Evolutionary conservation across 345 rosid genomes (phyloP), one percentile per base, ranked within the genome.

Genomic region (Bruguiera gymnorhiza): DNA sequence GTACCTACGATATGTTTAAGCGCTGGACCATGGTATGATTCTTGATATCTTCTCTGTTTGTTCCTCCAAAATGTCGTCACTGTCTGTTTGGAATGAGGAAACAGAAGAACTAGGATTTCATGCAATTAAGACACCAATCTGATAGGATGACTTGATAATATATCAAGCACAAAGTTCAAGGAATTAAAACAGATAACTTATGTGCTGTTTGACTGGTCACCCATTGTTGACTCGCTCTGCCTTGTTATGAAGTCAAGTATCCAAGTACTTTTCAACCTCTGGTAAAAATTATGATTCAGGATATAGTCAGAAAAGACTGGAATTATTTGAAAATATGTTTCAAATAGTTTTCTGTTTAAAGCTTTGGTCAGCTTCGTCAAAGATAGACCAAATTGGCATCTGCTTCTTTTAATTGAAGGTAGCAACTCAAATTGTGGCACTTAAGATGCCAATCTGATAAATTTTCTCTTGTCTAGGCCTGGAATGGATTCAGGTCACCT

Each of bases 1-100:
- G 98, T 80, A 92, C 90, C 7, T 92, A 88, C 48, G 98, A 95
- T 63, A 87, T 93, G 59, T 95, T 88, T 75, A 95, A 88, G 82
- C 87, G 96, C 37, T 92, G 97, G 99, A 63, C 86, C 62, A 79
- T 86, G 97, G 99, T 90, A 84, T 62, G 80, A 31, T 23, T 75
- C 48, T 50, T 66, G 5, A n/a, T 67, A 62, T 53, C 57, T n/a
- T 18, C 70, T 73, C 57, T 32, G 36, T 18, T 30, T 52, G 8
- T 34, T 20, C 60, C 53, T 27, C 53, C 43, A 37, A 19, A 50
- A n/a, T 24, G 18, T 62, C 23, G 46, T 36, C 37, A 23, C 19
- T 36, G 7, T 19, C 36, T 34, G 24, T 56, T 26, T 56, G 21
- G 52, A 34, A 10, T 26, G 6, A 37, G 52, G 55, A 39, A 24